Conservation (phyloP, 148 eudicot species). For the Rhododendron ovatum region DNA sequence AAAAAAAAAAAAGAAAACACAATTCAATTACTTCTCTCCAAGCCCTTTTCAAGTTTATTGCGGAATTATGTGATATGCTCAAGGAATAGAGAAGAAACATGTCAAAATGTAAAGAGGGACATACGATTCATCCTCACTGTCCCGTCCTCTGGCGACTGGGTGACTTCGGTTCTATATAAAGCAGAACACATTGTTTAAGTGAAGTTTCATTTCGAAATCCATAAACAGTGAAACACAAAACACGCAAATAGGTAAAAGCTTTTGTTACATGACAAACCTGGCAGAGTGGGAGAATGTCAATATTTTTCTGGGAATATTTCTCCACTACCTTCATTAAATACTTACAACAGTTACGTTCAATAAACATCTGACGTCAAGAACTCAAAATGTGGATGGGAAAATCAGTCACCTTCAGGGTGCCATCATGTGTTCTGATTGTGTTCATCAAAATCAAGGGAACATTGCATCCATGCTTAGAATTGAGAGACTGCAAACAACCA, state of each 20-base stretch:
- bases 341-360: conserved; percentile 11
- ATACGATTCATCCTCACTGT: conserved; percentile 14
- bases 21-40: neutral
- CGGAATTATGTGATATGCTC: neutral
- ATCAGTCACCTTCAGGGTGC: conserved; percentile 38
- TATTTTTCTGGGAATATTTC: conserved; percentile 30
- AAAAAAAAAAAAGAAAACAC: no score
- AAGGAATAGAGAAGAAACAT: neutral
- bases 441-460: conserved; percentile 50
- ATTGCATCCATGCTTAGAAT: conserved; percentile 40
- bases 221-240: neutral
- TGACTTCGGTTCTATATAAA: conserved; percentile 14
- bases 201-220: neutral
- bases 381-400: neutral
- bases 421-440: conserved; percentile 31
- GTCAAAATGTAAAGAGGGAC: neutral
- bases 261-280: conserved; percentile 25
- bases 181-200: neutral
- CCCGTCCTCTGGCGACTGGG: neutral
- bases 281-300: conserved; percentile 25
- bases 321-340: conserved; percentile 37
- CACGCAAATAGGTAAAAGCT: neutral
- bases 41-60: neutral
- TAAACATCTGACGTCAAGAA: conserved; percentile 3
- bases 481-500: conserved; percentile 31